These are phyloP conservation scores for Solanum chiquidenum DNA, from an alignment of 257 asterid genomes.

Conservation along the genomic window DNA sequence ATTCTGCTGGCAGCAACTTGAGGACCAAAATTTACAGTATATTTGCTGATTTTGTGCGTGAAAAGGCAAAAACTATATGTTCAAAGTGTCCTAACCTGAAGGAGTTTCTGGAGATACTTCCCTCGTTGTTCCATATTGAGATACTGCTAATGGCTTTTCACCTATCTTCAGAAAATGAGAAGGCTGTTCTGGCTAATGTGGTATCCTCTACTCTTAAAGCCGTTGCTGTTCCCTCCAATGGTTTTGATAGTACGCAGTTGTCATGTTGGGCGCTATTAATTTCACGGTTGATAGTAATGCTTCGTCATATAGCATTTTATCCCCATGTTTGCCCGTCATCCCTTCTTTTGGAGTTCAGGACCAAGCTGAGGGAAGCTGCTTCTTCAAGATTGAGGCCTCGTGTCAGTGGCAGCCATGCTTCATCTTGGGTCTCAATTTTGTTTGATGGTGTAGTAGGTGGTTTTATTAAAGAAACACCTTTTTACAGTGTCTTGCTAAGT, in stretches of 20 bases:
- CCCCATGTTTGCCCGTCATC: constrained; percentile 70
- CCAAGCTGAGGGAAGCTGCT: constrained; percentile 60
- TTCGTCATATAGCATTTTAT: constrained; percentile 78
- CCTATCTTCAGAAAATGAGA: constrained; percentile 70
- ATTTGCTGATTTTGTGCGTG: constrained; percentile 37
- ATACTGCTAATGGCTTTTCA: constrained; percentile 72
- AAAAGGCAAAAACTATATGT: constrained; percentile 48
- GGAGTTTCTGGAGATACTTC: constrained; percentile 61
- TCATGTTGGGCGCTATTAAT: constrained; percentile 84
- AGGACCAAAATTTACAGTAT: constrained; percentile 53
- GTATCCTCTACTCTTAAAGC: constrained; percentile 45
- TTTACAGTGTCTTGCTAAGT: constrained; percentile 39
- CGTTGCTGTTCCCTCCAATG: constrained; percentile 35
- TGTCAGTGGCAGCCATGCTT: constrained; percentile 30
- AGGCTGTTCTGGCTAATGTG: constrained; percentile 38
- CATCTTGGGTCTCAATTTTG: constrained; percentile 63
- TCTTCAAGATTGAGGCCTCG: constrained; percentile 16
- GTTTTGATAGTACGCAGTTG: constrained; percentile 39
- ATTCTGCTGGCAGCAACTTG: constrained; percentile 55
- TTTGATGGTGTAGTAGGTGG: constrained; percentile 37
- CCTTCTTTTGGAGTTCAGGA: constrained; percentile 61
- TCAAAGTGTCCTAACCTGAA: constrained; percentile 41
- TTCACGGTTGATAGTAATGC: constrained; percentile 75
- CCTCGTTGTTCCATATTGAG: constrained; percentile 82
- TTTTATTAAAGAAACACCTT: constrained; percentile 31